Evolutionary conservation across 768 basidiomycete genomes (phyloP).

Genomic region (Hygrophorus pudorinus): DNA sequence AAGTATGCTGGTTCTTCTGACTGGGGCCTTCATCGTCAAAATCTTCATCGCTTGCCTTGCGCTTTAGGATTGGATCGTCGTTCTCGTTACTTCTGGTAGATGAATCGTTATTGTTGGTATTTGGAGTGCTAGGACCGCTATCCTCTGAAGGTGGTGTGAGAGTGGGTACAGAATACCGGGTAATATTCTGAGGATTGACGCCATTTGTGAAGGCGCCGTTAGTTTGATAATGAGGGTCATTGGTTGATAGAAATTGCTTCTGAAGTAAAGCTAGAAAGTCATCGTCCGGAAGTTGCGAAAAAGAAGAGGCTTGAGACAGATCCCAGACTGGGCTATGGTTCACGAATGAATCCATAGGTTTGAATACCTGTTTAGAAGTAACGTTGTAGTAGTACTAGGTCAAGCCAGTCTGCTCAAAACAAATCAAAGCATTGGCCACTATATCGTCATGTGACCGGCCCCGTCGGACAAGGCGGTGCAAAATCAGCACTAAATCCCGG

Average conservation of each 20-base stretch:
- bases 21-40: conserved; percentile 51
- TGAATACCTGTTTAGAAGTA: no score
- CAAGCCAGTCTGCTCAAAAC: neutral
- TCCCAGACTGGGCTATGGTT: conserved; percentile 56
- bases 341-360: conserved; percentile 40
- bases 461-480: no score
- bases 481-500: no score
- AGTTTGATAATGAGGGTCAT: conserved; percentile 10
- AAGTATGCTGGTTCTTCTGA: conserved; percentile 55
- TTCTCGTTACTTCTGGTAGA: conserved; percentile 19
- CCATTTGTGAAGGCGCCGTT: conserved; percentile 25
- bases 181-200: conserved; percentile 53
- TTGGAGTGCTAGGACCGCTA: conserved; percentile 71
- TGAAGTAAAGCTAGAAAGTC: conserved; percentile 71
- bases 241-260: conserved; percentile 51
- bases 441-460: no score
- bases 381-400: no score
- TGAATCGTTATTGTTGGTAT: conserved; percentile 25
- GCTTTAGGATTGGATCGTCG: conserved; percentile 48
- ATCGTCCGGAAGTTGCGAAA: conserved; percentile 61
- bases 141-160: conserved; percentile 62
- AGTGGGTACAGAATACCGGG: conserved; percentile 37
- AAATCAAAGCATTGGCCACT: no score
- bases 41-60: conserved; percentile 65
- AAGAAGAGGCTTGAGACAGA: conserved; percentile 43